phyloP scores from a whole-genome alignment of 345 rosid genomes.

The Noccaea bulbosa region DNA sequence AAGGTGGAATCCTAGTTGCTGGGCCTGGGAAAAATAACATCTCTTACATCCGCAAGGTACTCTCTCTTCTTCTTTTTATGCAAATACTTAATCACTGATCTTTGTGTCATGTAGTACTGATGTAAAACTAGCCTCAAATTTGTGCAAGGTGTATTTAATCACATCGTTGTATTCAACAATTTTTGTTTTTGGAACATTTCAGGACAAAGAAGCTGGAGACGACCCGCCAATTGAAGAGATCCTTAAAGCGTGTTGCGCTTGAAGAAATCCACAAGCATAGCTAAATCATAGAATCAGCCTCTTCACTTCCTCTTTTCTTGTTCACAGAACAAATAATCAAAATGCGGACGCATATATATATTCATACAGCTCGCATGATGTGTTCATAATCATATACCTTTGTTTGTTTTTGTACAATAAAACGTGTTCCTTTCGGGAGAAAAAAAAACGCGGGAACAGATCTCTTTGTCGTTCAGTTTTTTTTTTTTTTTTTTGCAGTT shows the following conservation, averaged over 20 bases:
- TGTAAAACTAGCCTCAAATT: neutral
- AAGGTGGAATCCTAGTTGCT: slow-evolving; percentile 91
- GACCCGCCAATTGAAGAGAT: slow-evolving; percentile 76
- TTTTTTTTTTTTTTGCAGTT: neutral
- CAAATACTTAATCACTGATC: neutral
- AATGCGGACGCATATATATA: neutral
- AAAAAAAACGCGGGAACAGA: too few relatives aligned
- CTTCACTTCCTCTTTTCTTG: neutral
- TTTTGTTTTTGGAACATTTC: slow-evolving; percentile 19
- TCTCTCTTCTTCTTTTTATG: slow-evolving; percentile 16
- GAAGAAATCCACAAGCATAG: slow-evolving; percentile 35
- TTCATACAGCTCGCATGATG: neutral
- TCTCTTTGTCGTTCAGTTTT: neutral
- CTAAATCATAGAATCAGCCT: neutral
- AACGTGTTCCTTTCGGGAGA: neutral
- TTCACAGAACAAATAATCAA: slow-evolving; percentile 2
- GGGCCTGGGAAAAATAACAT: slow-evolving; percentile 85
- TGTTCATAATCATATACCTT: slow-evolving; percentile 3
- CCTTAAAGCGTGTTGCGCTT: slow-evolving; percentile 72
- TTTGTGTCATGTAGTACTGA: neutral
- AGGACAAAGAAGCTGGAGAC: slow-evolving; percentile 97
- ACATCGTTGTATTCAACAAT: neutral
- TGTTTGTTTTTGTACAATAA: neutral
- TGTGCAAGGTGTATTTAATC: neutral
- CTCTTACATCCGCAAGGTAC: slow-evolving; percentile 82